Conservation (phyloP, 2,329 filamentous ascomycete species). For the Diaporthe humulicola region DNA sequence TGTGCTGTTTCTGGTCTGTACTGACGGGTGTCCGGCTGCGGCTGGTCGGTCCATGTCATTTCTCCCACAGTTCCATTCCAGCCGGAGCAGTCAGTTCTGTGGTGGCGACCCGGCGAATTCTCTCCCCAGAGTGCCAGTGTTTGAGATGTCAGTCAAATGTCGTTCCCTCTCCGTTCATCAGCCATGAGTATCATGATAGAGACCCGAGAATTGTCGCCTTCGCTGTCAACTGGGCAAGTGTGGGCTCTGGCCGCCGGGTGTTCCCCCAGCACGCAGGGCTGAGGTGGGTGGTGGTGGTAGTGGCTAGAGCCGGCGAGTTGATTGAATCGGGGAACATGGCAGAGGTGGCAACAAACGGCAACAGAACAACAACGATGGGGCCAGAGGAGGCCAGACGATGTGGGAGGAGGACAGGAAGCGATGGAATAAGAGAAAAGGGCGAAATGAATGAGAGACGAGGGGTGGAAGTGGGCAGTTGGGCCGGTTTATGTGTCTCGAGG, state of each 20-base stretch:
- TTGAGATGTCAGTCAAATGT: not conserved
- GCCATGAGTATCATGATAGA: not conserved
- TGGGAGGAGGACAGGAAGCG: constrained; percentile 38
- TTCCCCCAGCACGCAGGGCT: not conserved
- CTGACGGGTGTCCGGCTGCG: not conserved
- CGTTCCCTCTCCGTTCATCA: not conserved
- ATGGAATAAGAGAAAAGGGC: constrained; percentile 43
- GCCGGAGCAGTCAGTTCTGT: not conserved
- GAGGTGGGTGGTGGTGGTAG: not conserved
- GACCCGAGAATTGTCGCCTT: not conserved
- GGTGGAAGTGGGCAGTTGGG: constrained; percentile 49
- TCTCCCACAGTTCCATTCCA: constrained; percentile 12
- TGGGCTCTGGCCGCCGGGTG: not conserved
- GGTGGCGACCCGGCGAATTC: not conserved
- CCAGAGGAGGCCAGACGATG: constrained; percentile 34
- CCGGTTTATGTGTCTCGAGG: constrained; percentile 40
- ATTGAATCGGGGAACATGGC: constrained; percentile 15
- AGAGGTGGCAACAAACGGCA: constrained; percentile 20
- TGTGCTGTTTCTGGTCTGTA: not conserved
- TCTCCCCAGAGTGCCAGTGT: not conserved
- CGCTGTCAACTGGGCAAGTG: not conserved
- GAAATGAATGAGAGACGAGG: constrained; percentile 44
- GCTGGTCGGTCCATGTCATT: constrained; percentile 15
- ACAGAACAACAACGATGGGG: constrained; percentile 19
- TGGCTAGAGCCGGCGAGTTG: not conserved